A percentile compares a stretch with the other conserved stretches of the same genome.
Evolutionary conservation across 23 red algal species (phyloP).

Genomic region (Gracilaria gracilis): DNA sequence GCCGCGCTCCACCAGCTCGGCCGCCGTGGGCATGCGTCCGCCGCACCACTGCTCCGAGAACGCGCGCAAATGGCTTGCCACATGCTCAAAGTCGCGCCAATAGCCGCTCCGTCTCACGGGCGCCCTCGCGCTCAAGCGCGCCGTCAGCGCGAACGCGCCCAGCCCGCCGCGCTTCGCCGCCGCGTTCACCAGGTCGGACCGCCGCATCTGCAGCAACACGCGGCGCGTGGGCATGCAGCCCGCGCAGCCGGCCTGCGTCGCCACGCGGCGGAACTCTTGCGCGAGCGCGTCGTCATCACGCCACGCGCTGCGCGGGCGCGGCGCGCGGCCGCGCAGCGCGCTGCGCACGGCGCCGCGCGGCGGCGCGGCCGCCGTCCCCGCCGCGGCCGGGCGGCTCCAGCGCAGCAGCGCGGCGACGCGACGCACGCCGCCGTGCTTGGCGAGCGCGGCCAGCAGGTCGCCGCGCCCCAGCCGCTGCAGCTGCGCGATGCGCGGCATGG

Average conservation of each 20-base stretch:
- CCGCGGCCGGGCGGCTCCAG: constrained; percentile 2
- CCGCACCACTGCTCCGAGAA: constrained; percentile 11
- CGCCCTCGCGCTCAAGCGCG: neutral
- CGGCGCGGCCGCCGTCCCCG: neutral
- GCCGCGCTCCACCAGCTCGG: constrained; percentile 5
- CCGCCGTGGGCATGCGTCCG: constrained; percentile 55
- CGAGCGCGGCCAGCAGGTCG: constrained; percentile 62
- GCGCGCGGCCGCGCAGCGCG: neutral
- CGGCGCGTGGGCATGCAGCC: constrained; percentile 47
- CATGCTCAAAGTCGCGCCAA: constrained; percentile 33
- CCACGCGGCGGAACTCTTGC: constrained; percentile 28
- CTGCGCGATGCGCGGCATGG: constrained; percentile 42
- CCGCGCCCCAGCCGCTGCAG: constrained; percentile 45
- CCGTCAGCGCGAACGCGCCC: constrained; percentile 7
- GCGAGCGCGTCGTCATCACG: constrained; percentile 24
- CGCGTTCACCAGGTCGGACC: constrained; percentile 38
- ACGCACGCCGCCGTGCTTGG: constrained; percentile 58
- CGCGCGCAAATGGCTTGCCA: neutral
- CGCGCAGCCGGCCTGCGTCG: neutral
- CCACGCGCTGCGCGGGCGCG: constrained; percentile 20
- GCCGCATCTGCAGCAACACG: constrained; percentile 6
- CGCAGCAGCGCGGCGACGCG: constrained; percentile 33
- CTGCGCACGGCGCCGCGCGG: neutral
- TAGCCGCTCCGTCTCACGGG: neutral
- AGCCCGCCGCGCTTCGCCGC: constrained; percentile 50